Base-by-base conservation (phyloP, 1,284 basidiomycete species). In the Termitomyces sp. region DNA sequence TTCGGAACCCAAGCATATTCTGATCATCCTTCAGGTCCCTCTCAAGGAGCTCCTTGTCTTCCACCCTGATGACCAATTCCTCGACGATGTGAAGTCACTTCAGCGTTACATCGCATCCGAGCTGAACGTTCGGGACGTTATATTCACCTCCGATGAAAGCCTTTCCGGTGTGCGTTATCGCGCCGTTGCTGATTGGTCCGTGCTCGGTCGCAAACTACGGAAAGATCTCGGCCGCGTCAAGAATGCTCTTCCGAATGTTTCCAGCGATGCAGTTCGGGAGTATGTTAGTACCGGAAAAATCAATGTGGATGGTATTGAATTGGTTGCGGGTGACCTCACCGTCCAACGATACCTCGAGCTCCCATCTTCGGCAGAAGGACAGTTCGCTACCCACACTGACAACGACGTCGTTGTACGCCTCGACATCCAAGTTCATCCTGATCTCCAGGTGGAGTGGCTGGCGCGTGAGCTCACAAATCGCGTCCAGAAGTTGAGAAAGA, bases 401-500 rank as follows among this genome's bases (percentile, higher is more conserved):
- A 92, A 90, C 64, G 93, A 98, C 59, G 94, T 97, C 47, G 94
- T 97, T 49, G 83, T 98, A 57, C 80, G 97, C 43, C 81, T 99
- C 39, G 96, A 99, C 69, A 83, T 91, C 54, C 83, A 91, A 66
- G 80, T 90, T 49, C 88, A 97, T 62, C 81, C 89, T 1, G 93
- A 97, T 62, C 80, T 99, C 52, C 84, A 88, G 69, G 79, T 84
- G 53, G 91, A 97, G 72, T 94, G 93, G 72, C 79, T 95, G 35
- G 87, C 93, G 42, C 82, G 97, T 46, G 93, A 97, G 68, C 72
- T 98, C 58, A 89, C 91, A 60, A 97, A 97, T 65, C 88, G 96
- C 49, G 88, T 99, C 46, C 97, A 99, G 76, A 93, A 94, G 67
- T 75, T 98, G 60, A 81, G 97, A 60, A 99, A 99, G 75, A 93